Evolutionary conservation across 2,329 filamentous ascomycete genomes (phyloP).

Genomic region (Calycina herbarum): DNA sequence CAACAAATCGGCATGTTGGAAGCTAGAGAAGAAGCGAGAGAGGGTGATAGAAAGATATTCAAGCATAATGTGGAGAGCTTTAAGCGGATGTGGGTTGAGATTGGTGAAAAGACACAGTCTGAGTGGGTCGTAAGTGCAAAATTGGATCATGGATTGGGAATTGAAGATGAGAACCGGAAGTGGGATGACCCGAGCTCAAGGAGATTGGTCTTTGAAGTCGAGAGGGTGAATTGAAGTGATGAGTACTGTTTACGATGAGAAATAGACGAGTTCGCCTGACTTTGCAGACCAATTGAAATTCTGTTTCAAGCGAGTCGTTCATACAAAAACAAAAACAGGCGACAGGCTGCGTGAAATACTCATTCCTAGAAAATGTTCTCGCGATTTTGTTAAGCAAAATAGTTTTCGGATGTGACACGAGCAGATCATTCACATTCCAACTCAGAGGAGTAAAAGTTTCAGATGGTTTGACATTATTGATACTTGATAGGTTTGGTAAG

Average conservation of each 20-base stretch:
- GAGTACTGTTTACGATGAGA: background rate
- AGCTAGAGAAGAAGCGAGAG: constrained; percentile 10
- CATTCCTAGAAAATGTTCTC: too few species aligned
- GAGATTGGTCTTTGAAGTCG: constrained; percentile 18
- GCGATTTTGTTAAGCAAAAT: too few species aligned
- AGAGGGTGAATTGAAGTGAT: constrained; percentile 9
- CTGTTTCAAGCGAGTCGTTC: background rate
- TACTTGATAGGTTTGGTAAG: too few species aligned
- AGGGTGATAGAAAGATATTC: constrained; percentile 13
- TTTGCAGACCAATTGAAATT: background rate
- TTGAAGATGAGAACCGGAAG: constrained; percentile 27
- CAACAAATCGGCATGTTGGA: constrained; percentile 18
- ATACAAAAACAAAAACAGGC: too few species aligned
- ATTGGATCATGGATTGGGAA: constrained; percentile 30
- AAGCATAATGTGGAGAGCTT: constrained; percentile 26
- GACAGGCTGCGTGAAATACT: too few species aligned
- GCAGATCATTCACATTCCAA: too few species aligned
- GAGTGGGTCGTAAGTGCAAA: constrained; percentile 30
- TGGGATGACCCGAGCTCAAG: constrained; percentile 32
- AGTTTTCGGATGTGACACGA: too few species aligned
- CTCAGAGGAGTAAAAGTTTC: too few species aligned
- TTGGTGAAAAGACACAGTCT: constrained; percentile 29
- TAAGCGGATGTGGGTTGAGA: constrained; percentile 25
- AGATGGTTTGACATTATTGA: too few species aligned
- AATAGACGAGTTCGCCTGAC: background rate